Conservation (phyloP, 257 asterid species). For the Cynanchum wilfordii region DNA sequence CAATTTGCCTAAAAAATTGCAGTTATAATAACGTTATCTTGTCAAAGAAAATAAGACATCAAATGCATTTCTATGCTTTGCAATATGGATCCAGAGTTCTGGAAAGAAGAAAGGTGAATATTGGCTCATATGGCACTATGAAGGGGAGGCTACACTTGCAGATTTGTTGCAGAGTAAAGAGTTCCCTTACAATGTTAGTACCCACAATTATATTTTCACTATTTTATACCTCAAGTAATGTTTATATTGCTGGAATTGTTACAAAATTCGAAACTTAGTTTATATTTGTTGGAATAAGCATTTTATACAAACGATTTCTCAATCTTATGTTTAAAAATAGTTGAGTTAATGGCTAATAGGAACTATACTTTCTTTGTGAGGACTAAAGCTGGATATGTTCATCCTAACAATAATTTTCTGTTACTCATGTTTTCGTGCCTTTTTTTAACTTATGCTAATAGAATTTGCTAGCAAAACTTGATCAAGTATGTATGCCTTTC, state of each 20-base stretch:
- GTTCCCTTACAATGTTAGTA: conserved; percentile 93
- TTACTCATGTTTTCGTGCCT: not conserved
- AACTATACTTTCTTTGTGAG: not conserved
- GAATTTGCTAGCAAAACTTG: not conserved
- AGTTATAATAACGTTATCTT: not conserved
- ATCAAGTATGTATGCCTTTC: not conserved
- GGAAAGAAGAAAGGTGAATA: conserved; percentile 76
- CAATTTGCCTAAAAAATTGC: conserved; percentile 14
- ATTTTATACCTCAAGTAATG: not conserved
- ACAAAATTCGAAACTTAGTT: not conserved
- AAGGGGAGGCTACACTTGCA: conserved; percentile 91
- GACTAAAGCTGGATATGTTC: not conserved
- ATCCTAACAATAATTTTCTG: not conserved
- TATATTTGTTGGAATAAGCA: not conserved
- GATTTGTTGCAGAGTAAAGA: conserved; percentile 88
- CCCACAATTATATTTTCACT: conserved; percentile 10
- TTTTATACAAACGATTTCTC: not conserved
- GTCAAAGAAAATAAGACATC: conserved; percentile 9
- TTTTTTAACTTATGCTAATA: not conserved
- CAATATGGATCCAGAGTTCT: conserved; percentile 49
- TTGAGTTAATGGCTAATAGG: too few relatives aligned
- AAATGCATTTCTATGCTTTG: conserved; percentile 4
- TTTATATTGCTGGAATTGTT: not conserved
- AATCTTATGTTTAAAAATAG: not conserved
- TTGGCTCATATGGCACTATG: conserved; percentile 91